A percentile compares a stretch with the other conserved stretches of the same genome.
Conservation (phyloP, 192 early-diverging fungal genomes). For the Coemansia sp. region DNA sequence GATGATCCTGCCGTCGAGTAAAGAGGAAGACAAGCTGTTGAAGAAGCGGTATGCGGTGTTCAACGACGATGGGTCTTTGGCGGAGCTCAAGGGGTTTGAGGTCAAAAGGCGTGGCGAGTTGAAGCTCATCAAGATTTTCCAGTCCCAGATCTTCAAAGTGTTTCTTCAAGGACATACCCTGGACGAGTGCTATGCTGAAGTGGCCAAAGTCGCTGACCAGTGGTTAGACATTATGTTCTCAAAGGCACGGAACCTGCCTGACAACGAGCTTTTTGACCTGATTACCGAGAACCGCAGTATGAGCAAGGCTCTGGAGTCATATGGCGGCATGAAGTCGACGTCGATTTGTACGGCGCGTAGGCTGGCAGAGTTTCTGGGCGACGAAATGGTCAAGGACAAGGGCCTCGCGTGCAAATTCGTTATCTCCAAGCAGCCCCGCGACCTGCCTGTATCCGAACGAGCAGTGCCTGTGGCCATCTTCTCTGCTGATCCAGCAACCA, state of each 20-base stretch:
- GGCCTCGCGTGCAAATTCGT: slow-evolving; percentile 96
- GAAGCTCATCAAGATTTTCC: slow-evolving; percentile 98
- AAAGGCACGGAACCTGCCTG: slow-evolving; percentile 77
- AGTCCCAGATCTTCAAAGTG: slow-evolving; percentile 90
- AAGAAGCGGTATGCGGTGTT: slow-evolving; percentile 99
- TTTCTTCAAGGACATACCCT: slow-evolving; percentile 88
- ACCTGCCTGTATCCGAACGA: slow-evolving; percentile 87
- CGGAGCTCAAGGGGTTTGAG: slow-evolving; percentile 98
- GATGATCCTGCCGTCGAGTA: slow-evolving; percentile 96
- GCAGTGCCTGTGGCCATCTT: slow-evolving; percentile 97
- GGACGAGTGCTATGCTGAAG: slow-evolving; percentile 85
- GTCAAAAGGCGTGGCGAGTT: slow-evolving; percentile 98
- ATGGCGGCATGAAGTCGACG: slow-evolving; percentile 92
- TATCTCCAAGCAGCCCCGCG: slow-evolving; percentile 82
- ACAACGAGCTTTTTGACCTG: slow-evolving; percentile 90
- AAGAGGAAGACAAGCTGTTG: slow-evolving; percentile 92
- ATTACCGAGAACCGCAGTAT: slow-evolving; percentile 98
- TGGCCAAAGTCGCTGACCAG: slow-evolving; percentile 87
- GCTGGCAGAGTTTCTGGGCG: slow-evolving; percentile 95
- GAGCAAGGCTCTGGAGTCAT: slow-evolving; percentile 93
- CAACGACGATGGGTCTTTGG: slow-evolving; percentile 89
- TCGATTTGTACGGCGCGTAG: slow-evolving; percentile 94
- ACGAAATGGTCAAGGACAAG: slow-evolving; percentile 98
- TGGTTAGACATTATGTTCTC: slow-evolving; percentile 95
- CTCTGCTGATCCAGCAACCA: slow-evolving; percentile 74